Evolutionary conservation across 192 early-diverging fungal species (phyloP).

Genomic region (Umbelopsis vinacea): DNA sequence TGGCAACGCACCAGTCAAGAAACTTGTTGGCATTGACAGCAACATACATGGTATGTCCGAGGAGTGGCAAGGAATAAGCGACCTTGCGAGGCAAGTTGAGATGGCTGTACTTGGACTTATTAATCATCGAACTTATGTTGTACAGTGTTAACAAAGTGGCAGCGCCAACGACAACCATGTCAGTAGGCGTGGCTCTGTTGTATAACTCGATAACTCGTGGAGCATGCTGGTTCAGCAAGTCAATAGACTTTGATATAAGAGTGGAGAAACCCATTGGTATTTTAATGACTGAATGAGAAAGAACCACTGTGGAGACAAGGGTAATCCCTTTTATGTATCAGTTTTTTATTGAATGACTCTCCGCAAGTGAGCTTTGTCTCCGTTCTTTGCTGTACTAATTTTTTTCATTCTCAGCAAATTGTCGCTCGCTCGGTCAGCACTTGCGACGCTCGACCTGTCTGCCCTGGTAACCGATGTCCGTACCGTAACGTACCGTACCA

Average conservation of each 20-base stretch:
- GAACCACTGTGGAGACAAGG: too few species aligned
- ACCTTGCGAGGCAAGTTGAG: conserved; percentile 28
- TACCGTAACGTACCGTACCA: too few species aligned
- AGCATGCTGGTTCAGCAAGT: neutral
- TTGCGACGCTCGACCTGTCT: neutral
- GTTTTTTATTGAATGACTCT: neutral
- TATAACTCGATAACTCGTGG: neutral
- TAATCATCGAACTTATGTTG: neutral
- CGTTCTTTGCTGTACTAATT: neutral
- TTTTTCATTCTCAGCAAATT: neutral
- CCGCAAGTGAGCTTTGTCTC: neutral
- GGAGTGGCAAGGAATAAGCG: conserved; percentile 28
- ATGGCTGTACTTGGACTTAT: neutral
- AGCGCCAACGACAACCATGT: neutral
- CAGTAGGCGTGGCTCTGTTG: neutral
- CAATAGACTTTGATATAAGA: conserved; percentile 11
- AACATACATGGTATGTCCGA: conserved; percentile 35
- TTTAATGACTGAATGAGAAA: too few species aligned
- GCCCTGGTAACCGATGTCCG: neutral
- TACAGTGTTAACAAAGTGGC: neutral
- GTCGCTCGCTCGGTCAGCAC: neutral
- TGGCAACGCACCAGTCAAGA: conserved; percentile 31
- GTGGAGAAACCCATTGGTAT: neutral
- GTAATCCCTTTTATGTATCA: too few species aligned
- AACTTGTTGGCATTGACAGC: conserved; percentile 13